Conservation (phyloP, 140 eudicot species). For the Senecio squalidus region DNA sequence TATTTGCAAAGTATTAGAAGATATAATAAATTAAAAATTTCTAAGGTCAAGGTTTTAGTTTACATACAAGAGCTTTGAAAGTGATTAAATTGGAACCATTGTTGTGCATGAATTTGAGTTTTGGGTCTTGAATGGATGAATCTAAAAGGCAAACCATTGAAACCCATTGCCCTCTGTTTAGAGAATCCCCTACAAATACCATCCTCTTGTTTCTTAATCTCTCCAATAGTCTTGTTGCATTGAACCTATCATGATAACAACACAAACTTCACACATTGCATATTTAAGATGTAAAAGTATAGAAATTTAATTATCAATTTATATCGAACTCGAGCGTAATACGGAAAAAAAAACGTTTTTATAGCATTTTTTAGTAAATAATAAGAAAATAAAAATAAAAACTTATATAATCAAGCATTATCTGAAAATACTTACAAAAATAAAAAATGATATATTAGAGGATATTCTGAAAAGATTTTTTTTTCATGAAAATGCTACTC, state of each 20-base stretch:
- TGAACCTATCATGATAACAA: constrained; percentile 55
- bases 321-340: too few species aligned
- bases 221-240: constrained; percentile 73
- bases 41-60: background rate
- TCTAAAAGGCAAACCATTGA: constrained; percentile 88
- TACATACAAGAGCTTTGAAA: constrained; percentile 40
- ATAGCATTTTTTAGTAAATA: background rate
- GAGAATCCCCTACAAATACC: constrained; percentile 89
- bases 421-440: too few species aligned
- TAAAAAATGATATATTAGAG: too few species aligned
- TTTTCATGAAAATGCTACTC: background rate
- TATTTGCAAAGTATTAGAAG: background rate
- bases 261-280: constrained; percentile 22
- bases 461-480: background rate
- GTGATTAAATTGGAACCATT: constrained; percentile 59
- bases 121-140: constrained; percentile 41
- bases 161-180: constrained; percentile 90
- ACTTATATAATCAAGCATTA: too few species aligned
- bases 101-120: constrained; percentile 51
- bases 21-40: background rate
- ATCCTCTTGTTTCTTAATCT: constrained; percentile 69
- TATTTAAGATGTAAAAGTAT: constrained; percentile 2
- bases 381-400: too few species aligned
- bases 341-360: background rate
- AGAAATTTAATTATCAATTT: too few species aligned